phyloP scores from a whole-genome alignment of 2,329 filamentous ascomycete species.

The Fusarium continuum region DNA sequence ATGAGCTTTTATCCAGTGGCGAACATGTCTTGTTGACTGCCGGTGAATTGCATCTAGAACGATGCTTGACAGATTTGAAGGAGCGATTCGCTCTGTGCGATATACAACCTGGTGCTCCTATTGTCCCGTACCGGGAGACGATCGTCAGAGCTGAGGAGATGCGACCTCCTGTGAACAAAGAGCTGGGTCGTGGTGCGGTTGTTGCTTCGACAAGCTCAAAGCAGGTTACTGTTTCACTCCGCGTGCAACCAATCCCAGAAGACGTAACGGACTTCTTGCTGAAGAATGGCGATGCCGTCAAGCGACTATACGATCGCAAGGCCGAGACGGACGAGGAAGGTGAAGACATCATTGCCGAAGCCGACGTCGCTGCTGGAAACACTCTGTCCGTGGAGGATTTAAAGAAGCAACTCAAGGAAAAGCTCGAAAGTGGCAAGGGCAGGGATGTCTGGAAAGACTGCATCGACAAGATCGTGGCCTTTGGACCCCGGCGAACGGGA shows the following conservation, averaged over 20 bases:
- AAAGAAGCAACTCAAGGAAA: conserved; percentile 72
- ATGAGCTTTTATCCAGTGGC: conserved; percentile 90
- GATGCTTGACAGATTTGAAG: conserved; percentile 90
- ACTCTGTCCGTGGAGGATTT: conserved; percentile 79
- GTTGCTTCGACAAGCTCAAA: conserved; percentile 82
- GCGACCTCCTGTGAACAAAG: conserved; percentile 85
- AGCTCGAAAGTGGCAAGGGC: conserved; percentile 76
- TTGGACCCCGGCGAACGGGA: conserved; percentile 84
- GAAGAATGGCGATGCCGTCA: conserved; percentile 82
- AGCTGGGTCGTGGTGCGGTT: conserved; percentile 84
- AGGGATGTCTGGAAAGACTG: conserved; percentile 78
- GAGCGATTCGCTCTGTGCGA: conserved; percentile 95
- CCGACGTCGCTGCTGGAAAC: conserved; percentile 66
- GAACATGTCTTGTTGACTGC: conserved; percentile 96
- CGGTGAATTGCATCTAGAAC: conserved; percentile 91
- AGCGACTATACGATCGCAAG: conserved; percentile 77
- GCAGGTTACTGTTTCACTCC: conserved; percentile 79
- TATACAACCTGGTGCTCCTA: conserved; percentile 91
- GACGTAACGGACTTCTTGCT: conserved; percentile 85
- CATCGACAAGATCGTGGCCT: conserved; percentile 85
- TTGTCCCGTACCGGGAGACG: conserved; percentile 94
- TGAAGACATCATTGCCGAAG: conserved; percentile 61
- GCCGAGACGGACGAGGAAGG: conserved; percentile 50
- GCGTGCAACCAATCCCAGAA: conserved; percentile 79
- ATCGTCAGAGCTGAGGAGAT: conserved; percentile 91